Evolutionary conservation across 2,329 filamentous ascomycete species (phyloP), one percentile per base, ranked within the genome.

Genomic region (Penicillium sp.): DNA sequence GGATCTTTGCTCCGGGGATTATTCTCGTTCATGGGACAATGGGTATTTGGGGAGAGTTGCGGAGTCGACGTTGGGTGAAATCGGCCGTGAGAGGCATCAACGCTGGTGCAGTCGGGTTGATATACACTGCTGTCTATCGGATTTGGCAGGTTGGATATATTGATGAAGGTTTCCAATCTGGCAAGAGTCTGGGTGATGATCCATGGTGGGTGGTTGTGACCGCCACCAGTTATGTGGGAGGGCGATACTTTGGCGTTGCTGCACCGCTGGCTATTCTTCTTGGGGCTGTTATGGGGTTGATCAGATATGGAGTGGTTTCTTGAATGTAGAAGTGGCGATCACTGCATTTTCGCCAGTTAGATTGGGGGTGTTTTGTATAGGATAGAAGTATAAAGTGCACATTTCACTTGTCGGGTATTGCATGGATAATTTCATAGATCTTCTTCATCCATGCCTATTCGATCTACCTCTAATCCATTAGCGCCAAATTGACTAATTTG

Each of bases 171-270:
- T 70, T 67, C 12, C 62, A 66, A 39, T 52, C 54, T 2, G 78
- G 78, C 0, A 70, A 65, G 31, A 77, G 73, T 47, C 52, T 82
- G 30, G 76, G 63, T 0, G 65, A 69, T 25, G 77, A 81, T 43
- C 76, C 78, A 1, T 81, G 77, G 75, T 81, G 77, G 75, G 70
- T 81, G 12, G 75, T 79, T 3, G 69, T 80, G 1, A 71, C 77
- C 2, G 73, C 74, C 59, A 44, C 67, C 4, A 65, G 62, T 14
- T 75, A 70, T 54, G 65, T 71, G 2, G 66, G 63, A 7, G 68
- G 65, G 28, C 59, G 62, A n/a, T 75, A 70, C 66, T 75, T 74
- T 45, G 57, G 58, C 2, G 43, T 74, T 2, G 61, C 54, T 14
- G 62, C 71, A 1, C 60, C 70, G 0, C 35, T 65, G 18, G 66